Evolutionary conservation across 768 basidiomycete genomes (phyloP).

Genomic region (Leccinellum albellum): DNA sequence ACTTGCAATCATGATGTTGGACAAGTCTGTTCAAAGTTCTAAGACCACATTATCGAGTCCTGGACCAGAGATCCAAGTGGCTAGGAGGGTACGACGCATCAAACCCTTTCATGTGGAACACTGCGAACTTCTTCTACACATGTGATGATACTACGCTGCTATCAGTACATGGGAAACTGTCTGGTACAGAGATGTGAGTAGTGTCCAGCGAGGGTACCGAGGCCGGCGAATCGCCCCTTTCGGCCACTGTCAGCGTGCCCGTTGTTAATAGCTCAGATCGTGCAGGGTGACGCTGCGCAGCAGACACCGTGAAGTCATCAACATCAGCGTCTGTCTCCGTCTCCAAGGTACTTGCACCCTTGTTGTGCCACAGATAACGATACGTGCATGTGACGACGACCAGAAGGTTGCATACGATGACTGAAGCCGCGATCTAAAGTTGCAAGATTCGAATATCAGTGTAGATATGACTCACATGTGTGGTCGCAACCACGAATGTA

Average conservation of each 20-base stretch:
- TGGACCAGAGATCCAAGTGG: too few relatives aligned
- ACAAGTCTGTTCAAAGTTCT: too few relatives aligned
- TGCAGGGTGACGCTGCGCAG: neutral
- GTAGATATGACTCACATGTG: neutral
- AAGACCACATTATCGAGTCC: too few relatives aligned
- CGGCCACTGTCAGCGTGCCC: too few relatives aligned
- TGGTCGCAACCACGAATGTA: neutral
- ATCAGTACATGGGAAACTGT: neutral
- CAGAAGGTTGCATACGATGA: constrained; percentile 16
- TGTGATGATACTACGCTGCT: neutral
- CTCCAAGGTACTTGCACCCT: too few relatives aligned
- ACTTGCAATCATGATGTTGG: too few relatives aligned
- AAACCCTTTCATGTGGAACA: too few relatives aligned
- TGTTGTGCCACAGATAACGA: neutral
- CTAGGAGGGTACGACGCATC: too few relatives aligned
- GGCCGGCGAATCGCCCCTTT: neutral
- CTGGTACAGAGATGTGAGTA: neutral
- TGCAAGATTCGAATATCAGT: neutral
- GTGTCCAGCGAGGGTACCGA: neutral
- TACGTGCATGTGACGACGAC: constrained; percentile 17
- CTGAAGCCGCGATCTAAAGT: constrained; percentile 9
- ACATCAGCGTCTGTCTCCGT: constrained; percentile 1
- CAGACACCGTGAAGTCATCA: neutral
- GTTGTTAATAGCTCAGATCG: neutral
- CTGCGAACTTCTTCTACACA: neutral